phyloP scores from a whole-genome alignment of 805 yeast genomes.

The Candida schatavii region DNA sequence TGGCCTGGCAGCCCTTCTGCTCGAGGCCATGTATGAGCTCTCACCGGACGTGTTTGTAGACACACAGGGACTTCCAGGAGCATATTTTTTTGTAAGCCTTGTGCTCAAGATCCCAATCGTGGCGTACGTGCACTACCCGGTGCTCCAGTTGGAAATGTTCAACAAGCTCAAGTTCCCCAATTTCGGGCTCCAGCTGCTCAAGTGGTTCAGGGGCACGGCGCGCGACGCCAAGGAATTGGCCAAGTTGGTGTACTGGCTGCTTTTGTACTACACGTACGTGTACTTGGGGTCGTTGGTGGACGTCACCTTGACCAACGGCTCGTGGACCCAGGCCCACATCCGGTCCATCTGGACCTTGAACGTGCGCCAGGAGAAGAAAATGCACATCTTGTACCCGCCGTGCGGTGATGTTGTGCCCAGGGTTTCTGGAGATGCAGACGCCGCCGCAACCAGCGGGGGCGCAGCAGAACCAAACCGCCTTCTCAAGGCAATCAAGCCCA shows the following conservation, averaged over 20 bases:
- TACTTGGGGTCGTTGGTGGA: conserved; percentile 65
- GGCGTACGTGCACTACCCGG: conserved; percentile 93
- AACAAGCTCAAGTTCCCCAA: conserved; percentile 44
- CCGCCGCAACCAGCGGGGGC: neutral
- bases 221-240: conserved; percentile 31
- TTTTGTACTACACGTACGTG: conserved; percentile 61
- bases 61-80: conserved; percentile 91
- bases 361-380: conserved; percentile 14
- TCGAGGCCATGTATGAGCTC: conserved; percentile 66
- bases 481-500: neutral
- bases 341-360: conserved; percentile 57
- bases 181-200: conserved; percentile 11
- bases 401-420: conserved; percentile 48
- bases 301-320: conserved; percentile 72
- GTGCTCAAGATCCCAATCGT: conserved; percentile 69
- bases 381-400: conserved; percentile 78
- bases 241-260: conserved; percentile 68
- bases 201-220: conserved; percentile 14
- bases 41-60: conserved; percentile 92
- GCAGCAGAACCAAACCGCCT: too few relatives aligned
- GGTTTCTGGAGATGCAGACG: neutral
- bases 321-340: conserved; percentile 89
- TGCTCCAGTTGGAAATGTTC: conserved; percentile 86
- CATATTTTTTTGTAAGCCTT: conserved; percentile 62
- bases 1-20: conserved; percentile 67